Evolutionary conservation across 2,329 filamentous ascomycete genomes (phyloP).

Genomic region (Immersiporthe knoxdaviesiana): DNA sequence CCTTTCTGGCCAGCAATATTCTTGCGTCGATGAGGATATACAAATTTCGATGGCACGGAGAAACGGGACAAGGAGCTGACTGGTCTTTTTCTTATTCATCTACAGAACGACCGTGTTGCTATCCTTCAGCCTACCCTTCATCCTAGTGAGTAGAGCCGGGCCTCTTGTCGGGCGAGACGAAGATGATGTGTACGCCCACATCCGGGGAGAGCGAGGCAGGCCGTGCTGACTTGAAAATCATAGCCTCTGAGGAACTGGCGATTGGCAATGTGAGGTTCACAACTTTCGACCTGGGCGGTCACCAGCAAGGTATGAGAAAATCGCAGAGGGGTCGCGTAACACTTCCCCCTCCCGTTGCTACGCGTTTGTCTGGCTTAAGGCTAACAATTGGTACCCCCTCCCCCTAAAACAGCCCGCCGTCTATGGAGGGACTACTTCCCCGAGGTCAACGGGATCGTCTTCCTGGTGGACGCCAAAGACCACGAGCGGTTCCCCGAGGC

Average conservation of each 20-base stretch:
- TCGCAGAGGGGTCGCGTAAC: too few species aligned
- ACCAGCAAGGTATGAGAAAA: conserved; percentile 75
- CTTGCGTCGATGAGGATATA: not conserved
- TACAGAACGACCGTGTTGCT: conserved; percentile 86
- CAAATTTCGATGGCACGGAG: too few species aligned
- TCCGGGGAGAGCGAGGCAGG: not conserved
- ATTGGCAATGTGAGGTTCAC: conserved; percentile 95
- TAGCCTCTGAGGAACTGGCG: conserved; percentile 87
- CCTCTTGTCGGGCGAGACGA: not conserved
- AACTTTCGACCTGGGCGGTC: conserved; percentile 90
- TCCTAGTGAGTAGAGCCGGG: conserved; percentile 67
- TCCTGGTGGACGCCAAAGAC: conserved; percentile 97
- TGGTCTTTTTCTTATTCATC: not conserved
- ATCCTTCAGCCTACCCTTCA: conserved; percentile 89
- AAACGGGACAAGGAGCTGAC: conserved; percentile 26
- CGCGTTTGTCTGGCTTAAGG: too few species aligned
- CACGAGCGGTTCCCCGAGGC: conserved; percentile 91
- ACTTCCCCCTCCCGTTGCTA: not conserved
- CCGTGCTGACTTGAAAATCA: conserved; percentile 29
- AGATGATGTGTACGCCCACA: too few species aligned
- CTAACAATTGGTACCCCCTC: conserved; percentile 22
- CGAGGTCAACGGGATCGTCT: conserved; percentile 94
- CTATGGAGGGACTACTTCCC: conserved; percentile 98
- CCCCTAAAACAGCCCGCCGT: conserved; percentile 67
- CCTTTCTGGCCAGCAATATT: not conserved